Evolutionary conservation across 2,329 filamentous ascomycete genomes (phyloP).

Genomic region (Leptographium lundbergii): DNA sequence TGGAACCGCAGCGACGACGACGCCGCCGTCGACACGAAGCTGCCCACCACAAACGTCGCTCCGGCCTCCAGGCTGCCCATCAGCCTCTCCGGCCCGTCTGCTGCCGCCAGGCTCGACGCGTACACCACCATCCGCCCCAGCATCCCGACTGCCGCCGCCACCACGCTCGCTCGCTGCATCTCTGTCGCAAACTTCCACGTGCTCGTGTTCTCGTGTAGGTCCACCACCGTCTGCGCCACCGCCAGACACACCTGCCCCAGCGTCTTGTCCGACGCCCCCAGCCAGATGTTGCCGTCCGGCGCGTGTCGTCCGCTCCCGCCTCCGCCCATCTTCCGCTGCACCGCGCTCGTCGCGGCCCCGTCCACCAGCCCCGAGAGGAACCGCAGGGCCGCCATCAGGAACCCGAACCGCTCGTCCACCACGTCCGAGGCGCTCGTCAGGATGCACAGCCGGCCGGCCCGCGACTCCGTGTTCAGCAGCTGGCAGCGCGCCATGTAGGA

Average conservation of each 20-base stretch:
- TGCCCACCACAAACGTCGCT: constrained; percentile 62
- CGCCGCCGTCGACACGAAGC: constrained; percentile 55
- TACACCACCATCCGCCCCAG: constrained; percentile 61
- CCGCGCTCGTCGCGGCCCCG: constrained; percentile 57
- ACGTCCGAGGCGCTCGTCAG: constrained; percentile 78
- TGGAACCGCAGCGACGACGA: constrained; percentile 62
- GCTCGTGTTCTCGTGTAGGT: constrained; percentile 73
- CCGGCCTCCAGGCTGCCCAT: constrained; percentile 51
- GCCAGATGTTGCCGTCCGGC: constrained; percentile 41
- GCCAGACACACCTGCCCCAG: constrained; percentile 59
- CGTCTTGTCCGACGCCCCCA: constrained; percentile 66
- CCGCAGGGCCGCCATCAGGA: constrained; percentile 60
- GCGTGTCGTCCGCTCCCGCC: constrained; percentile 19
- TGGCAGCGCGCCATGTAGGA: constrained; percentile 74
- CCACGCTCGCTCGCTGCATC: constrained; percentile 56
- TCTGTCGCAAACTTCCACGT: constrained; percentile 71
- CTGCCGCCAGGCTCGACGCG: constrained; percentile 52
- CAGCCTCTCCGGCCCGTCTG: background rate
- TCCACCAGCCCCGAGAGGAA: constrained; percentile 67
- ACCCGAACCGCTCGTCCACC: constrained; percentile 60
- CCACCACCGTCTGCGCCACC: constrained; percentile 63
- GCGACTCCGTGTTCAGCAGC: constrained; percentile 64
- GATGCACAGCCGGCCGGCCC: constrained; percentile 61
- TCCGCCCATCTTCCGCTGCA: constrained; percentile 46
- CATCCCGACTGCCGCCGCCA: constrained; percentile 52